These are phyloP conservation scores for Colletotrichum aenigma DNA, from an alignment of 2,329 filamentous ascomycete genomes.

Conservation along the genomic window DNA sequence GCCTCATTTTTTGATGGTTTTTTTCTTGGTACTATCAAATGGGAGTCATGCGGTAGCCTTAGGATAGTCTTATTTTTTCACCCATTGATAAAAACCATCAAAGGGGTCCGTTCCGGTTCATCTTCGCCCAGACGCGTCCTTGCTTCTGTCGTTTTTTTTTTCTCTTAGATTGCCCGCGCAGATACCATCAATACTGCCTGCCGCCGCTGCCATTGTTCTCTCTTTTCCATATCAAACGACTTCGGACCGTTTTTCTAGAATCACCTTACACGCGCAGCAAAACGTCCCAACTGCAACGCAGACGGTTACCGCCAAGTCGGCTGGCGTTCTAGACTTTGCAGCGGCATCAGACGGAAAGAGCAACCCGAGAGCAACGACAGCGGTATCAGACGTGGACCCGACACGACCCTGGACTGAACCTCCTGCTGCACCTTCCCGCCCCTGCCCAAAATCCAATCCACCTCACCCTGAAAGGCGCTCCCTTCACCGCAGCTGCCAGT, in stretches of 20 bases:
- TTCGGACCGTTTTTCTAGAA: neutral
- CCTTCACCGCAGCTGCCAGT: neutral
- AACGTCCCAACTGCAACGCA: neutral
- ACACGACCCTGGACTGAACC: neutral
- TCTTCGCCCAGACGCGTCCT: neutral
- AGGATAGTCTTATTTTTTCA: neutral
- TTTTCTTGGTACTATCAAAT: neutral
- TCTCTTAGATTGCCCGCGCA: no score
- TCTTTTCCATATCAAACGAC: neutral
- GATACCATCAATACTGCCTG: neutral
- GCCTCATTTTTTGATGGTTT: neutral
- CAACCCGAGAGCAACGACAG: neutral
- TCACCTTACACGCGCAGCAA: neutral
- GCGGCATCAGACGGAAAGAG: neutral
- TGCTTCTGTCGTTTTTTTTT: neutral
- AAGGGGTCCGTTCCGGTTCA: neutral
- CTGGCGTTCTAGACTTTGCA: neutral
- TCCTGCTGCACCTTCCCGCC: neutral
- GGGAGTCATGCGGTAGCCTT: neutral
- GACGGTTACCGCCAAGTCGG: neutral
- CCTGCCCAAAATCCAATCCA: neutral
- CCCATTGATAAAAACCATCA: neutral
- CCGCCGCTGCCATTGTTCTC: neutral
- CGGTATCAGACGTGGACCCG: neutral
- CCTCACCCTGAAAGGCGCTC: neutral